Conservation (phyloP, 352 stramenopile genomes). For the Lagenidium giganteum region DNA sequence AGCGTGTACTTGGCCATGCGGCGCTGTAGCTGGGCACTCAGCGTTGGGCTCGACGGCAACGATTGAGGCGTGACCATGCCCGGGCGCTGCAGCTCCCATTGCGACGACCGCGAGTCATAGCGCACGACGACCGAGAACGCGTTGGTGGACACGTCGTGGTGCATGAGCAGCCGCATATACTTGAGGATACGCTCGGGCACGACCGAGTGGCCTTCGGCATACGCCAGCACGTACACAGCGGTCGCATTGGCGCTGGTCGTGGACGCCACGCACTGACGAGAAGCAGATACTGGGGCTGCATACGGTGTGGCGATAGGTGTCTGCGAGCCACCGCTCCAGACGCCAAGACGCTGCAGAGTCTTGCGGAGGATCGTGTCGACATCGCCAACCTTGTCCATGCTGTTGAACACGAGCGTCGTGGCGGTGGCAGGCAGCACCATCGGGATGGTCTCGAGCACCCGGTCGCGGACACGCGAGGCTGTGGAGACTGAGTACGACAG, state of each 20-base stretch:
- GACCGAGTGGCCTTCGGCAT: constrained; percentile 64
- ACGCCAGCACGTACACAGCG: constrained; percentile 73
- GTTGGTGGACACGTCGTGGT: constrained; percentile 81
- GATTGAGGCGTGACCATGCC: constrained; percentile 78
- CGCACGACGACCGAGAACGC: constrained; percentile 78
- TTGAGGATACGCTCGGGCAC: constrained; percentile 80
- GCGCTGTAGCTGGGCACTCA: constrained; percentile 62
- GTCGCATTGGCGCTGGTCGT: constrained; percentile 14
- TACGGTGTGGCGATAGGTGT: constrained; percentile 80
- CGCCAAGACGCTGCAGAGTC: constrained; percentile 61
- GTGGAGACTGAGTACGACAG: constrained; percentile 63
- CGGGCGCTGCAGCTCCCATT: constrained; percentile 71
- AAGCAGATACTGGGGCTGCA: constrained; percentile 17
- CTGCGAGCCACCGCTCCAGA: constrained; percentile 76
- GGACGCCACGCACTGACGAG: constrained; percentile 4
- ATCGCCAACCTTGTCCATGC: constrained; percentile 71
- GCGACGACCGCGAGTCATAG: constrained; percentile 58
- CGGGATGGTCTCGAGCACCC: constrained; percentile 48
- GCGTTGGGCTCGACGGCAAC: constrained; percentile 59
- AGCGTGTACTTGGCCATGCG: constrained; percentile 77
- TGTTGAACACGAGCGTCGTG: constrained; percentile 45
- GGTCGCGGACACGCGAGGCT: constrained; percentile 55
- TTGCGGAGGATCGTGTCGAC: constrained; percentile 64
- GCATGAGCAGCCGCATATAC: constrained; percentile 84
- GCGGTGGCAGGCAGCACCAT: constrained; percentile 44